These are phyloP conservation scores for Chlorella sp. DNA, from an alignment of 139 green algal species.

Conservation along the genomic window DNA sequence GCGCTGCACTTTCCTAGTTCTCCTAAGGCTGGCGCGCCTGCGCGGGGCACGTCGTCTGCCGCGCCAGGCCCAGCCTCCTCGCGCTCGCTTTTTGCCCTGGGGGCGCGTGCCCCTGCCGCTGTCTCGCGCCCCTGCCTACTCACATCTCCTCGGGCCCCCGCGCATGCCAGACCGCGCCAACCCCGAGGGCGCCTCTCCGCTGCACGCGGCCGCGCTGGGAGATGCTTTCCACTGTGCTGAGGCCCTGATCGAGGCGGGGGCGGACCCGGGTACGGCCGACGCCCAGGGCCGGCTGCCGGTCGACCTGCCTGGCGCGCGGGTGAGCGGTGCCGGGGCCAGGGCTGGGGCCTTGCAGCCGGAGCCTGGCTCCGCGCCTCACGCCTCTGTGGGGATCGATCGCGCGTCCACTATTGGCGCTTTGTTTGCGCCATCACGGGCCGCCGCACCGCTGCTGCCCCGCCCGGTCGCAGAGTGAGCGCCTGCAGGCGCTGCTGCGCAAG, in stretches of 20 bases:
- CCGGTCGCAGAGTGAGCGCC: no score
- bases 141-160: no score
- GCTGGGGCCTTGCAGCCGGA: no score
- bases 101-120: not conserved
- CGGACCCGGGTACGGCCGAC: not conserved
- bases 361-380: no score
- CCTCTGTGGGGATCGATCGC: no score
- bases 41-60: not conserved
- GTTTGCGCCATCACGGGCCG: no score
- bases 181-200: slow-evolving; percentile 26
- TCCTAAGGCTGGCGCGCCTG: no score
- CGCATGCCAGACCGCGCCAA: slow-evolving; percentile 18
- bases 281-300: slow-evolving; percentile 17
- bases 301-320: slow-evolving; percentile 5
- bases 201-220: slow-evolving; percentile 56
- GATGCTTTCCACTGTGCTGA: slow-evolving; percentile 28
- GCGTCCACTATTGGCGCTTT: no score
- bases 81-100: not conserved
- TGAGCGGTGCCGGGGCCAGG: not conserved
- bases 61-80: not conserved
- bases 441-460: no score
- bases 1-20: no score
- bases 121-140: not conserved
- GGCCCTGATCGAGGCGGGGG: slow-evolving; percentile 48
- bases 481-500: no score